Percentiles rank a stretch among this genome's conserved stretches.
Conservation (phyloP, 306 rosid species). For the Acacia acuminata region DNA sequence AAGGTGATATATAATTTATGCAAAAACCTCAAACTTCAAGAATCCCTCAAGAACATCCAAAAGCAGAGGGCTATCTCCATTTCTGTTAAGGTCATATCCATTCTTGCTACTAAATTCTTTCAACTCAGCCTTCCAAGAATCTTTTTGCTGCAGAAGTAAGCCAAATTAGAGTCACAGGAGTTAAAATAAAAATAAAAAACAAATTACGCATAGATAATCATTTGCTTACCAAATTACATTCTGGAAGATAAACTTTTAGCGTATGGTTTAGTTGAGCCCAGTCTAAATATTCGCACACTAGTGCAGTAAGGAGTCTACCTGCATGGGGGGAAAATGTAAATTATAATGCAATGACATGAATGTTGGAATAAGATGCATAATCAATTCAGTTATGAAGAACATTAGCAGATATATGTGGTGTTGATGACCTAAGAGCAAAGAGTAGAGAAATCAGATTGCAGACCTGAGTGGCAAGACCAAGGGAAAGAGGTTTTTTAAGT, state of each 20-base stretch:
- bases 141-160: conserved; percentile 71
- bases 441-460: not conserved
- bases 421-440: not conserved
- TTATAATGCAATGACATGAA: not conserved
- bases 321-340: conserved; percentile 33
- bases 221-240: conserved; percentile 90
- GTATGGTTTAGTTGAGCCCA: conserved; percentile 98
- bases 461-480: not conserved
- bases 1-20: not conserved
- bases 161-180: not conserved
- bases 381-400: not conserved
- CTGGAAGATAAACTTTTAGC: conserved; percentile 89
- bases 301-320: conserved; percentile 92
- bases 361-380: not conserved
- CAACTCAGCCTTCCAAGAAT: conserved; percentile 89
- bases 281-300: conserved; percentile 91
- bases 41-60: conserved; percentile 99
- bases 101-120: conserved; percentile 92
- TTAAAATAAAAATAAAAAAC: too few relatives aligned
- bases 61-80: conserved; percentile 92
- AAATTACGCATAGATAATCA: not conserved
- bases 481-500: not conserved
- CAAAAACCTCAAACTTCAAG: conserved; percentile 90
- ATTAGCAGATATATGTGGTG: not conserved
- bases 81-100: conserved; percentile 93